These are phyloP conservation scores for Phoma sp. DNA, from an alignment of 2,329 filamentous ascomycete genomes.

Conservation along the genomic window DNA sequence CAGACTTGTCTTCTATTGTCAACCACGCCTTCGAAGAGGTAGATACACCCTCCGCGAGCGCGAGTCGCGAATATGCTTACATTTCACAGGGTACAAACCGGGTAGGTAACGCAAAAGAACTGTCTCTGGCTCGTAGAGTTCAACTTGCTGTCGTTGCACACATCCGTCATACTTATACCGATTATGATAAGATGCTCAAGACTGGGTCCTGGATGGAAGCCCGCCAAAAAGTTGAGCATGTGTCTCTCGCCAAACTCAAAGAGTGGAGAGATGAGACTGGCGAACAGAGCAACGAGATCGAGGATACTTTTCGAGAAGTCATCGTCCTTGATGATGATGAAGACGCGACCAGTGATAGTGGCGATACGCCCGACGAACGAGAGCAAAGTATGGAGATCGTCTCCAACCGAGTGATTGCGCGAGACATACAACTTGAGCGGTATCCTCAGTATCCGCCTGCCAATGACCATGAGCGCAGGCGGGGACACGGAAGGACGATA, in stretches of 20 bases:
- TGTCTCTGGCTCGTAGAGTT: conserved; percentile 64
- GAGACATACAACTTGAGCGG: conserved; percentile 38
- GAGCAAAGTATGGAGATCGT: conserved; percentile 45
- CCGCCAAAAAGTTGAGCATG: conserved; percentile 62
- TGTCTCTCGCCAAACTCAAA: conserved; percentile 63
- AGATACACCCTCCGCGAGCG: conserved; percentile 13
- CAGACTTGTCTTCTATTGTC: conserved; percentile 65
- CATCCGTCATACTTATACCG: conserved; percentile 68
- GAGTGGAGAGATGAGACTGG: conserved; percentile 68
- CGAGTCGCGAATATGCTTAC: conserved; percentile 19
- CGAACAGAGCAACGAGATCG: conserved; percentile 60
- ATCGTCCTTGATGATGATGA: conserved; percentile 70
- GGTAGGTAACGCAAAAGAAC: conserved; percentile 64
- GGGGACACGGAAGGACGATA: conserved; percentile 34
- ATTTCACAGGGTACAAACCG: conserved; percentile 58
- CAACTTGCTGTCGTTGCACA: conserved; percentile 69
- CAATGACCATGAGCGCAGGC: conserved; percentile 23
- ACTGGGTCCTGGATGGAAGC: conserved; percentile 62
- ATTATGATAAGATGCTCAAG: conserved; percentile 67
- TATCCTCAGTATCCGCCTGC: conserved; percentile 24
- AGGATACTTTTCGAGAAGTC: conserved; percentile 69
- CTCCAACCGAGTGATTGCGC: conserved; percentile 41
- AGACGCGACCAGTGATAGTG: conserved; percentile 52
- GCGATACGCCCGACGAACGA: conserved; percentile 32
- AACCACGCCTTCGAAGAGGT: conserved; percentile 68